Evolutionary conservation across 2,329 filamentous ascomycete species (phyloP), one percentile per base, ranked within the genome.

Genomic region (Metarhizium humberi): DNA sequence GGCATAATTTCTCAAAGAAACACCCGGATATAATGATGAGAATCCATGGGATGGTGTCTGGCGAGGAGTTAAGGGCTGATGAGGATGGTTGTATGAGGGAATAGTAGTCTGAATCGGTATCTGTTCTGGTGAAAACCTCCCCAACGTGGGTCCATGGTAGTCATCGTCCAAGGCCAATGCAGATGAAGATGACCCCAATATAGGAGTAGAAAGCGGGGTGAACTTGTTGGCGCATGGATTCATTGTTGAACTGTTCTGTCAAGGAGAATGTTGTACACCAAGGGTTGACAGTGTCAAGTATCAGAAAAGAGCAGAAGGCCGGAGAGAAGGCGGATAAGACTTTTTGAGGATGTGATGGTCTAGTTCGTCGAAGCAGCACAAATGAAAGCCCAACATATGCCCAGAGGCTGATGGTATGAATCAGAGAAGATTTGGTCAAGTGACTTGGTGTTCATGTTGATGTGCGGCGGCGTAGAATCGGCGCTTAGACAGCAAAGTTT

Each of bases 171-270:
- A 50, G 2, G 20, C 32, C 16, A 42, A 38, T 11, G 42, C 42
- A 18, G 46, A 29, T 29, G 53, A 54, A 20, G 56, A 57, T 45
- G 48, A 40, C 2, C 50, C 48, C 34, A 51, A 25, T 25, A 29
- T 40, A 20, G 54, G 51, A 52, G 42, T 40, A 16, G 36, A 51
- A 34, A 50, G 42, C 49, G 56, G 54, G n/a, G 43, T 56, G 13
- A 57, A 50, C 29, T 57, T 45, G 32, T 43, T 32, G 11, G 56
- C 51, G 54, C 54, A 56, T 18, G 56, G 51, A 54, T 57, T 57
- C 51, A 56, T 57, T 36, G 18, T 25, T 34, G 43, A 20, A 4
- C 10, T 47, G 52, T 53, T 43, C 50, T 11, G 5, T n/a, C 11
- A 20, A 14, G 30, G 36, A 40, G 8, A 3, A 8, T 2, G 32